phyloP scores from a whole-genome alignment of 2,329 filamentous ascomycete species.

The Hypomyces rosellus region DNA sequence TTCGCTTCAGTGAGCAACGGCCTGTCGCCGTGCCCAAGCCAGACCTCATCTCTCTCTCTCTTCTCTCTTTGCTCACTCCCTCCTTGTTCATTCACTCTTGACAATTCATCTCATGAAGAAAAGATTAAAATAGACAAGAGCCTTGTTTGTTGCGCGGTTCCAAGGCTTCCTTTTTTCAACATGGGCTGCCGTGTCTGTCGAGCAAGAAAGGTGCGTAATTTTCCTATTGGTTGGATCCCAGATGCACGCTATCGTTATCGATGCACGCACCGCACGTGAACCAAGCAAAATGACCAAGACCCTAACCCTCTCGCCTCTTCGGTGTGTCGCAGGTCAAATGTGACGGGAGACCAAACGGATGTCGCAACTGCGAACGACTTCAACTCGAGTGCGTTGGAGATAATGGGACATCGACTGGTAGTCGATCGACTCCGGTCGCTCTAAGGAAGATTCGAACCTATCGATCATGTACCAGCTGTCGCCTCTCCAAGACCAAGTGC shows the following conservation, averaged over 20 bases:
- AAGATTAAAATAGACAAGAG: background rate
- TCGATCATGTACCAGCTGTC: constrained; percentile 34
- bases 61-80: background rate
- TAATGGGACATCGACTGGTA: constrained; percentile 23
- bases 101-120: background rate
- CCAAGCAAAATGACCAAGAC: background rate
- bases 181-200: constrained; percentile 37
- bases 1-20: background rate
- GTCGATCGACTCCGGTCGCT: constrained; percentile 22
- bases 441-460: constrained; percentile 35
- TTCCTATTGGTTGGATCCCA: background rate
- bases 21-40: background rate
- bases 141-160: background rate
- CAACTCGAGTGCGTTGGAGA: constrained; percentile 35
- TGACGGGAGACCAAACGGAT: constrained; percentile 35
- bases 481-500: constrained; percentile 37
- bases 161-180: constrained; percentile 8
- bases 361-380: constrained; percentile 37
- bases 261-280: background rate
- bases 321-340: constrained; percentile 31
- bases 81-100: background rate
- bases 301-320: constrained; percentile 5
- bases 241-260: background rate
- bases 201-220: constrained; percentile 30
- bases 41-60: background rate